Conservation (phyloP, 768 basidiomycete genomes). For the Rhodotorula sphaerocarpa region DNA sequence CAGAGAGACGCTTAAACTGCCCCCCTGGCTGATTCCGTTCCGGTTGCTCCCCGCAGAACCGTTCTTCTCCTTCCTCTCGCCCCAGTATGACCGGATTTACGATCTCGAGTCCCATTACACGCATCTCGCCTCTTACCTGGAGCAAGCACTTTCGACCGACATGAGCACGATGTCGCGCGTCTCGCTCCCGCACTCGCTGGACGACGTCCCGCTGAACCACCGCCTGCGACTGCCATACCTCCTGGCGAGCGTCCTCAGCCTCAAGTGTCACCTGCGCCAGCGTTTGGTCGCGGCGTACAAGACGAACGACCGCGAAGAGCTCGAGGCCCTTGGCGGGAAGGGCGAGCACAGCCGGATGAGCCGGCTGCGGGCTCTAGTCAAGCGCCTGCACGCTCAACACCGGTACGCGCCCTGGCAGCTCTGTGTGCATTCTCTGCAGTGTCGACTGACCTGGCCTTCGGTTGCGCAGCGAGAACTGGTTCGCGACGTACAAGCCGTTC, state of each 20-base stretch:
- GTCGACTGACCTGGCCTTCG: background rate
- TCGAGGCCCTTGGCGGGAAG: slow-evolving; percentile 26
- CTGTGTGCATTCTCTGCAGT: background rate
- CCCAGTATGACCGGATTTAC: slow-evolving; percentile 33
- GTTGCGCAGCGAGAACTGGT: slow-evolving; percentile 34
- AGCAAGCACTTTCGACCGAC: slow-evolving; percentile 31
- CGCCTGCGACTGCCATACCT: slow-evolving; percentile 30
- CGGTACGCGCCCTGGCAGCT: slow-evolving; percentile 2
- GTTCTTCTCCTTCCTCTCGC: slow-evolving; percentile 36
- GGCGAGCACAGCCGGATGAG: slow-evolving; percentile 16
- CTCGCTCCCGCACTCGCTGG: slow-evolving; percentile 28
- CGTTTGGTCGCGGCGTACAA: slow-evolving; percentile 30
- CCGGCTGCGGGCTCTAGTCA: slow-evolving; percentile 22
- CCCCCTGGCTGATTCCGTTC: too few relatives aligned
- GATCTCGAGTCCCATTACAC: slow-evolving; percentile 36
- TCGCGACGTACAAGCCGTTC: slow-evolving; percentile 32
- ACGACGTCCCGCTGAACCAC: slow-evolving; percentile 29
- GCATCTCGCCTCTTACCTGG: slow-evolving; percentile 29
- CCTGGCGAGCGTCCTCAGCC: slow-evolving; percentile 32
- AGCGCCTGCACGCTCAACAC: slow-evolving; percentile 24
- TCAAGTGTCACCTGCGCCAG: slow-evolving; percentile 36
- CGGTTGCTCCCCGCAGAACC: slow-evolving; percentile 34
- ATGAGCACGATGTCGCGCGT: slow-evolving; percentile 24
- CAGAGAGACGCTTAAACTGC: too few relatives aligned
- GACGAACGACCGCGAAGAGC: slow-evolving; percentile 18